Percentiles rank a stretch among this genome's conserved stretches.
Conservation (phyloP, 345 rosid species). For the Populus deltoides region DNA sequence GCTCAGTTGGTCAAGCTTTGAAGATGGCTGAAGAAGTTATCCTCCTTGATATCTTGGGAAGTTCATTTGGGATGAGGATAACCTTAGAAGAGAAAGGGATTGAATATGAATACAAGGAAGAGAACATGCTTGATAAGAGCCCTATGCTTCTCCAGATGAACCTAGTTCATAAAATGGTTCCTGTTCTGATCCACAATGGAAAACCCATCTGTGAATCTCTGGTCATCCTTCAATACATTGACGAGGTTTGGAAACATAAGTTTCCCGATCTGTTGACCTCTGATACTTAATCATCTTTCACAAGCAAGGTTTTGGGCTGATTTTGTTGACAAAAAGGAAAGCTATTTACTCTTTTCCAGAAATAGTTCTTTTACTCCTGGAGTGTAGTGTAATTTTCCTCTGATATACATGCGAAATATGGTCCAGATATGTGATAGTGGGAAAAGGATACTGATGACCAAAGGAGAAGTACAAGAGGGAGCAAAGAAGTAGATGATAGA, state of each 20-base stretch:
- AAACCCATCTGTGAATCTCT: constrained; percentile 12
- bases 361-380: no score
- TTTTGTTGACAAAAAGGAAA: background rate
- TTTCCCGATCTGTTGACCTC: constrained; percentile 9
- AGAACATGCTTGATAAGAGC: constrained; percentile 14
- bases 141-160: constrained; percentile 12
- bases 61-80: constrained; percentile 10
- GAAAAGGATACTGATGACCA: background rate
- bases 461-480: constrained; percentile 7
- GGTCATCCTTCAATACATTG: constrained; percentile 7
- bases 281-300: constrained; percentile 5
- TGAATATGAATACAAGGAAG: constrained; percentile 4
- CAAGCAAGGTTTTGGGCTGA: constrained; percentile 21
- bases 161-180: background rate
- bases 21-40: no score
- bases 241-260: constrained; percentile 12
- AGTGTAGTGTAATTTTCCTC: no score
- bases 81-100: constrained; percentile 9
- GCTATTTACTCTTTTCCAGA: no score
- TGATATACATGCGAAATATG: no score
- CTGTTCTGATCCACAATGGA: no score
- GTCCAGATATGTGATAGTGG: no score
- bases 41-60: background rate
- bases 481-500: constrained; percentile 3
- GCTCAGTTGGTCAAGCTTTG: no score